These are phyloP conservation scores for Firmiana major DNA, from an alignment of 345 rosid genomes.

Conservation along the genomic window DNA sequence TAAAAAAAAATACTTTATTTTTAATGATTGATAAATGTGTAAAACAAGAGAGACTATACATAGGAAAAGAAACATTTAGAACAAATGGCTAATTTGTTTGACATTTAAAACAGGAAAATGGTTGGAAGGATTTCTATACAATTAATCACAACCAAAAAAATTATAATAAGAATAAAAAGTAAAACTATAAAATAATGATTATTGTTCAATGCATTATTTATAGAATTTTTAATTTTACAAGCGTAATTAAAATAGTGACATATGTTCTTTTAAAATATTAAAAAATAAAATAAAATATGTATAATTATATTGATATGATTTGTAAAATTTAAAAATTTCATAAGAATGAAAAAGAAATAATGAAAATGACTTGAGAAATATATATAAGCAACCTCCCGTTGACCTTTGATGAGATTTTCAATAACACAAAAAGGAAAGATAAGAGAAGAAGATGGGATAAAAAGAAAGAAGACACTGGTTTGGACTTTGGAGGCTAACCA, in stretches of 20 bases:
- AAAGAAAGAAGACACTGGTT: neutral
- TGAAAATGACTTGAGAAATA: conserved; percentile 25
- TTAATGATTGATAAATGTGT: too few relatives aligned
- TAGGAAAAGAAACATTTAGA: neutral
- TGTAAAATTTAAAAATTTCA: too few relatives aligned
- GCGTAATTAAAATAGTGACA: too few relatives aligned
- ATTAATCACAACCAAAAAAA: neutral
- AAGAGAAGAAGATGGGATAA: conserved; percentile 6
- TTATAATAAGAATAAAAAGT: neutral
- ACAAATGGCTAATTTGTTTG: neutral
- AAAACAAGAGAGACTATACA: too few relatives aligned
- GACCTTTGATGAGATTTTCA: conserved; percentile 24
- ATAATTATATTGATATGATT: neutral
- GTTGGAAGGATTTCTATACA: too few relatives aligned
- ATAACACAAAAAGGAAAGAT: conserved; percentile 12
- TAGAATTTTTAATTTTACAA: too few relatives aligned
- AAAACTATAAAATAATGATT: too few relatives aligned
- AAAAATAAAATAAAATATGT: neutral
- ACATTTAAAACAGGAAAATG: neutral
- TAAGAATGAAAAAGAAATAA: neutral
- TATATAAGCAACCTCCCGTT: conserved; percentile 18
- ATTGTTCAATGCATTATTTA: too few relatives aligned
- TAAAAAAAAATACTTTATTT: too few relatives aligned
- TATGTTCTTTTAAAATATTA: too few relatives aligned
- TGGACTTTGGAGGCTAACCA: conserved; percentile 6